phyloP scores from a whole-genome alignment of 192 early-diverging fungal genomes.

The Backusella tarrabulga region DNA sequence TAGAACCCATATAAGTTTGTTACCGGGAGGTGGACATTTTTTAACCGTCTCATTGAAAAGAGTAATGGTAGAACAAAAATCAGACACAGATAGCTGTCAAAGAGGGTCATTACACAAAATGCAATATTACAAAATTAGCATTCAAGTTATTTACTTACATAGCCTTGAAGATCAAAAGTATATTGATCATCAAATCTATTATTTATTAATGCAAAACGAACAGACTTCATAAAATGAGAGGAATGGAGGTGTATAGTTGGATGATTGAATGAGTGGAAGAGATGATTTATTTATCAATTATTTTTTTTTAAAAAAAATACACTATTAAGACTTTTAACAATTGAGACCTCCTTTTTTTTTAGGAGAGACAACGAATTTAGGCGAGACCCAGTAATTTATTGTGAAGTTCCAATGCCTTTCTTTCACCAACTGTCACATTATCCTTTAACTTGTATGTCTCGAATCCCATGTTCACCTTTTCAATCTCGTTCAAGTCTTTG shows the following conservation, averaged over 20 bases:
- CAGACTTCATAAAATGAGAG: constrained; percentile 19
- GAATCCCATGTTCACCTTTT: constrained; percentile 26
- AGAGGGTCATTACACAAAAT: neutral
- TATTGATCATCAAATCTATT: constrained; percentile 37
- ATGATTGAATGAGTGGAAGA: neutral
- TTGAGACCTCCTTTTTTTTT: neutral
- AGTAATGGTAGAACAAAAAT: constrained; percentile 12
- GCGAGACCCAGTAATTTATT: constrained; percentile 9
- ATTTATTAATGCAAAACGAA: constrained; percentile 16
- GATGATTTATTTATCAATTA: neutral
- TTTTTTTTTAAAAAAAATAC: neutral
- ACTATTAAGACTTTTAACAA: neutral
- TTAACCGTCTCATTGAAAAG: constrained; percentile 3
- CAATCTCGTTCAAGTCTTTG: neutral
- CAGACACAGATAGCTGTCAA: constrained; percentile 12
- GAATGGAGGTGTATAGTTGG: neutral
- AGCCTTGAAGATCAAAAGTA: constrained; percentile 36
- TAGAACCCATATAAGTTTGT: constrained; percentile 5
- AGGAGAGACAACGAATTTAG: neutral
- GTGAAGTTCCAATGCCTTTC: constrained; percentile 3
- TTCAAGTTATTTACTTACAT: constrained; percentile 14
- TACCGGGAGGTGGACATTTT: constrained; percentile 3
- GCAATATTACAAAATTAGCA: neutral
- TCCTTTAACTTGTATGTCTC: neutral
- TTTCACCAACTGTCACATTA: neutral